Percentiles rank a stretch among this genome's conserved stretches.
phyloP scores from a whole-genome alignment of 108 stramenopile genomes.

The Hondaea fermentalgiana region DNA sequence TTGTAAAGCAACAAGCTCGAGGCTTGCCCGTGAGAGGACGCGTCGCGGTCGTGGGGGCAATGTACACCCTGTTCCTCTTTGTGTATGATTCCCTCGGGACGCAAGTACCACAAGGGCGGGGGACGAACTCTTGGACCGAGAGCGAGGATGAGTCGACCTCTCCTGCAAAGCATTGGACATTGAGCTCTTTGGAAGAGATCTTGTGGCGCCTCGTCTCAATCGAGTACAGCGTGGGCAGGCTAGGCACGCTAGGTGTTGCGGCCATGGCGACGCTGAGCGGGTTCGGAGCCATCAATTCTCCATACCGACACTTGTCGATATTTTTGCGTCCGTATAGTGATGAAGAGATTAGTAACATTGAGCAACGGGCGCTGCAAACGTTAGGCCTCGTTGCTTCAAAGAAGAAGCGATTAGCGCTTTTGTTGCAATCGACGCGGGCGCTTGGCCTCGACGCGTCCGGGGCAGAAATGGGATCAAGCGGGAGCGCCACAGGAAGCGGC shows the following conservation, averaged over 20 bases:
- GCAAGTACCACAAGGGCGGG: neutral
- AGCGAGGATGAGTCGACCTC: neutral
- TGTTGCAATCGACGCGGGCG: neutral
- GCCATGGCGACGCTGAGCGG: neutral
- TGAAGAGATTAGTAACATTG: neutral
- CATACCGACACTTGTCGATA: neutral
- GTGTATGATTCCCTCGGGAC: neutral
- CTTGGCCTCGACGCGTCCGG: too few species aligned
- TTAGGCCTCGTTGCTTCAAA: neutral
- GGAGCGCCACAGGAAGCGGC: too few species aligned
- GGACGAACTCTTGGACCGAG: neutral
- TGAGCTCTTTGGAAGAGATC: neutral
- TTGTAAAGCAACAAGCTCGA: neutral
- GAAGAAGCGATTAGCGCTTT: neutral
- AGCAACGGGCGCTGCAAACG: neutral
- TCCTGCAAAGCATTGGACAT: neutral
- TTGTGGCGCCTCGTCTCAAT: neutral
- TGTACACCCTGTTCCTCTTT: neutral
- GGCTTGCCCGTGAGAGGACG: neutral
- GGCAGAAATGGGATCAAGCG: too few species aligned
- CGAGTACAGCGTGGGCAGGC: conserved; percentile 2
- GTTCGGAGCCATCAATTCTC: conserved; percentile 8
- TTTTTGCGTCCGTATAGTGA: neutral
- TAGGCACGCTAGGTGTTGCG: conserved; percentile 13
- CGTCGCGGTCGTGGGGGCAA: too few species aligned